phyloP scores from a whole-genome alignment of 2,329 filamentous ascomycete species.

The Fulvia fulva region DNA sequence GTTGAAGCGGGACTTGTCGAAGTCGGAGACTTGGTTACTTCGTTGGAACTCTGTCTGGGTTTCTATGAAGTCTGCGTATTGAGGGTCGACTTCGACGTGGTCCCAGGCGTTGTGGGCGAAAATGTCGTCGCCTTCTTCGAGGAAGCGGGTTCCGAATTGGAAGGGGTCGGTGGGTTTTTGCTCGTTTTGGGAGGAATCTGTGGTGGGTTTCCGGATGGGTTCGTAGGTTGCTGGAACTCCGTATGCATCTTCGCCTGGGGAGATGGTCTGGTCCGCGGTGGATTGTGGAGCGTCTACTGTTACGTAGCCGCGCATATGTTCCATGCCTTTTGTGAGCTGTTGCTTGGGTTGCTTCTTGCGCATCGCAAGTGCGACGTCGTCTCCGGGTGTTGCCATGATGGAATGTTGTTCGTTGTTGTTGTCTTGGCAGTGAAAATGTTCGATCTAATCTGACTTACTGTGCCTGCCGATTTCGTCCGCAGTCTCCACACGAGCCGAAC shows the following conservation, averaged over 20 bases:
- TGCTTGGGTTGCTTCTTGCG: conserved; percentile 34
- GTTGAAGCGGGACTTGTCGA: conserved; percentile 90
- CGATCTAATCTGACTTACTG: conserved; percentile 11
- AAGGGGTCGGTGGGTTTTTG: conserved; percentile 89
- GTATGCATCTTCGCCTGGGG: conserved; percentile 42
- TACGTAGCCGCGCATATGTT: conserved; percentile 50
- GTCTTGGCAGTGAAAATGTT: conserved; percentile 16
- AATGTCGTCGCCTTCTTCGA: conserved; percentile 80
- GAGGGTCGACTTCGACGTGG: conserved; percentile 87
- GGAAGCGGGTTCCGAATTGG: conserved; percentile 84
- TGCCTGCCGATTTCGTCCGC: conserved; percentile 6
- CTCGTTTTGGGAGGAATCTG: conserved; percentile 69
- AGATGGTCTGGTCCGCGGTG: background rate
- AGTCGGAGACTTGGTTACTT: conserved; percentile 81
- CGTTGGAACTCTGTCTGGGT: conserved; percentile 82
- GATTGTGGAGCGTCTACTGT: conserved; percentile 36
- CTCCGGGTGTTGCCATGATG: conserved; percentile 19
- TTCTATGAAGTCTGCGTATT: conserved; percentile 81
- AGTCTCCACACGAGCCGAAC: background rate
- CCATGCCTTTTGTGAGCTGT: conserved; percentile 51
- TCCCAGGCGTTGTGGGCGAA: conserved; percentile 99
- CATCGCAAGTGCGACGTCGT: conserved; percentile 11
- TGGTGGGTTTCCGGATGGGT: conserved; percentile 42
- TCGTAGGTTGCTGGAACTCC: conserved; percentile 47
- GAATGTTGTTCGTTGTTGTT: conserved; percentile 11